Base-by-base conservation (phyloP, 352 stramenopile species). In the Phytophthora podocarpi region DNA sequence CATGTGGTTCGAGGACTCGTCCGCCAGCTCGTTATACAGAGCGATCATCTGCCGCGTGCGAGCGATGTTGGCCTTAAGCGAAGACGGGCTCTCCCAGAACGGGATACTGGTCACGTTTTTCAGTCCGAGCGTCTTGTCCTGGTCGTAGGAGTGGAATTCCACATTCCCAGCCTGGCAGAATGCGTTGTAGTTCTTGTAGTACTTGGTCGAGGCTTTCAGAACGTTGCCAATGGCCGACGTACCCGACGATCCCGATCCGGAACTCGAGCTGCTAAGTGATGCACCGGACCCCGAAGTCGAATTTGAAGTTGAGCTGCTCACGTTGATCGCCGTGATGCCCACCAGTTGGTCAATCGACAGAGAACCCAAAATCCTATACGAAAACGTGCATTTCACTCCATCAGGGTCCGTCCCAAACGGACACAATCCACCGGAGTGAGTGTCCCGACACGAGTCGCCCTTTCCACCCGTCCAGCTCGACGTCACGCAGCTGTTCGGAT, bases 341-440 rank as follows among this genome's bases (percentile, higher is more conserved):
- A 91, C 82, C 24, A 91, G 64, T 35, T 86, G 66, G 53, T 91
- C 82, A 43, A 91, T 86, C 18, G 50, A 67, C 16, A 91, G 18
- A 36, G 73, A 90, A 0, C 82, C 76, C 10, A 91, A 64, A 64
- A 89, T 82, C 32, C 69, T 77, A 64, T 84, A 80, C 34, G 72
- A 72, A 52, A 78, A 89, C 27, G 72, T 75, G 66, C 80, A 89
- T 1, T 40, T 74, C 15, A 84, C 69, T 58, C 77, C 80, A 40
- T 89, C 80, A 24, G 80, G 80, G 12, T 51, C 34, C 11, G 21
- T 67, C 24, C 78, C 82, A 56, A 85, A 86, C 0, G 80, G 60
- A 54, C 82, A 91, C 23, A 91, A 40, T 10, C 82, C 82, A n/a
- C 80, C 76, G 0, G 53, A 57, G 50, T 73, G 66, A 20, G 69